A percentile compares a stretch with the other conserved stretches of the same genome.
Conservation (phyloP, 75 land plant species). For the Adiantum capillusveneris region DNA sequence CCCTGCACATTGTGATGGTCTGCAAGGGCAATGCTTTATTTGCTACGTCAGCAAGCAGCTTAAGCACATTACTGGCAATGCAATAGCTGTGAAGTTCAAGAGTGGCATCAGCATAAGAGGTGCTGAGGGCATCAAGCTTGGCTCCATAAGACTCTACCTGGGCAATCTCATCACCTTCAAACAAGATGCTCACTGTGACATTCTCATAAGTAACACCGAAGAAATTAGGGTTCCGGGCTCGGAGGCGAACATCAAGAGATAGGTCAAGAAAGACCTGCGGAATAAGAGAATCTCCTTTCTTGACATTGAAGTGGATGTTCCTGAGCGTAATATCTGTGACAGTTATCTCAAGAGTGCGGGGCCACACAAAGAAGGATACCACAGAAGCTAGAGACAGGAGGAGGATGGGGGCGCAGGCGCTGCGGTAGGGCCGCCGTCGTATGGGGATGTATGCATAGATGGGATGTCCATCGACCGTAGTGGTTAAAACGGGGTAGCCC, state of each 20-base stretch:
- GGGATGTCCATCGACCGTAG: too few relatives aligned
- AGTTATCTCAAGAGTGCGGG: not conserved
- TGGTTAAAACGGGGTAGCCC: too few relatives aligned
- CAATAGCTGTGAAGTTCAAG: conserved; percentile 16
- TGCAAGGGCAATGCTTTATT: conserved; percentile 17
- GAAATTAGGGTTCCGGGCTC: conserved; percentile 21
- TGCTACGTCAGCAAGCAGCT: conserved; percentile 15
- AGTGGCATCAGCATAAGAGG: conserved; percentile 7
- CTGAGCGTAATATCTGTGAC: not conserved
- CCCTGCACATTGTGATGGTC: conserved; percentile 16
- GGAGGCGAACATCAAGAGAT: conserved; percentile 12
- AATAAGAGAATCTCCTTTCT: conserved; percentile 9
- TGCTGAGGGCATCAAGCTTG: conserved; percentile 14
- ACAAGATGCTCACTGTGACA: conserved; percentile 13
- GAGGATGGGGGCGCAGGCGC: not conserved
- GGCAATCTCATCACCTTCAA: conserved; percentile 18
- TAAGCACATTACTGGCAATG: conserved; percentile 12
- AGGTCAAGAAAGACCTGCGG: conserved; percentile 24
- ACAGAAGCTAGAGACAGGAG: not conserved
- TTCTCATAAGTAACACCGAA: conserved; percentile 21
- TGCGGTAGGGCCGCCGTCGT: too few relatives aligned
- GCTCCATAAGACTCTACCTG: conserved; percentile 14
- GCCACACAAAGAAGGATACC: not conserved
- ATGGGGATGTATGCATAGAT: too few relatives aligned
- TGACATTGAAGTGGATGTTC: conserved; percentile 1